Evolutionary conservation across 2,329 filamentous ascomycete species (phyloP).

Genomic region (Fusarium sp.): DNA sequence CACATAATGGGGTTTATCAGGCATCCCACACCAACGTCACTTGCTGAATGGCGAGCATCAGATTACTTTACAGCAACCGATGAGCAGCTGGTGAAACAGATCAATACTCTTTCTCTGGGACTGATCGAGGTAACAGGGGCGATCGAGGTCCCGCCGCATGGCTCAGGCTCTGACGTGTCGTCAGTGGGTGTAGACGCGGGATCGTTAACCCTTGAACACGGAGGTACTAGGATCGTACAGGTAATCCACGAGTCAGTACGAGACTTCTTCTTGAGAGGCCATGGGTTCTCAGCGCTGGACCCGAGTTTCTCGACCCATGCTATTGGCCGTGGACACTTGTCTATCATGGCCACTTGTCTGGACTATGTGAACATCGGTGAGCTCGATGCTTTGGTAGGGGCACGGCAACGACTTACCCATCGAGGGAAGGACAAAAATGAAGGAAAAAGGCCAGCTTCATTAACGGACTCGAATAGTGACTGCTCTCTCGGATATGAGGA

Average conservation of each 20-base stretch:
- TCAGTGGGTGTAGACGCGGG: background rate
- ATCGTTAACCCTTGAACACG: background rate
- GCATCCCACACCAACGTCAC: background rate
- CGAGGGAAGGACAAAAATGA: background rate
- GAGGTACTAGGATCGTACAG: background rate
- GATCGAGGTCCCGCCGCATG: background rate
- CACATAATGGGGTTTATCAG: background rate
- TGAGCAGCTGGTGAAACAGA: background rate
- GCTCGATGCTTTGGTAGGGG: background rate
- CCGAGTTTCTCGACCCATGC: accelerated
- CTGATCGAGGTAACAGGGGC: background rate
- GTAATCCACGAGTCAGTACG: background rate
- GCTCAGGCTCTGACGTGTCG: background rate
- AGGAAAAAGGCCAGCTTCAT: accelerated
- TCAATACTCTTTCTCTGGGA: background rate
- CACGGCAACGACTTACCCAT: accelerated
- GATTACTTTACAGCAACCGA: background rate
- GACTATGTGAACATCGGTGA: accelerated
- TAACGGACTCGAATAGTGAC: accelerated
- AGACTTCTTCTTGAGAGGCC: background rate
- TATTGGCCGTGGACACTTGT: background rate
- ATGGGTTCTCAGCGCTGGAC: background rate
- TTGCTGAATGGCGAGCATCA: background rate
- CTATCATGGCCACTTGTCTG: background rate
- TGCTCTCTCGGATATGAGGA: accelerated